These are phyloP conservation scores for Diaporthe velutina DNA, from an alignment of 2,329 filamentous ascomycete species.

Conservation along the genomic window DNA sequence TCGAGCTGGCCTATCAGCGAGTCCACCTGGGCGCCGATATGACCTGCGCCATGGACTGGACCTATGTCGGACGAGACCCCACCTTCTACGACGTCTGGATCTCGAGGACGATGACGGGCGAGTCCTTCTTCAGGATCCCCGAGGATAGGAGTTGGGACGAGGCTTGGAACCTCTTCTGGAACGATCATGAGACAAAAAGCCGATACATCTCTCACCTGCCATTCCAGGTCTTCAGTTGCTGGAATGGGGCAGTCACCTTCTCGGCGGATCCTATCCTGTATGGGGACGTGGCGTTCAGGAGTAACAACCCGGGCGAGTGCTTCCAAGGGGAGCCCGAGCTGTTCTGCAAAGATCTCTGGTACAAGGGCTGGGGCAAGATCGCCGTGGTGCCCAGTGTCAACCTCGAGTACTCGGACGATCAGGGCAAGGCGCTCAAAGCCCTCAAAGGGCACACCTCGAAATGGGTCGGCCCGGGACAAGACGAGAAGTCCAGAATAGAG, in stretches of 20 bases:
- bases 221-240: slow-evolving; percentile 72
- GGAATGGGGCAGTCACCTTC: slow-evolving; percentile 69
- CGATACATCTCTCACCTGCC: slow-evolving; percentile 55
- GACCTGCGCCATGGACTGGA: slow-evolving; percentile 72
- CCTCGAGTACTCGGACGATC: slow-evolving; percentile 65
- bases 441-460: slow-evolving; percentile 62
- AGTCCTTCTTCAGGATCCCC: slow-evolving; percentile 68
- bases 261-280: slow-evolving; percentile 61
- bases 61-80: slow-evolving; percentile 55
- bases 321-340: slow-evolving; percentile 66
- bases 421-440: slow-evolving; percentile 59
- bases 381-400: slow-evolving; percentile 69
- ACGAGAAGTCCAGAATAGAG: slow-evolving; percentile 48
- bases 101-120: slow-evolving; percentile 63
- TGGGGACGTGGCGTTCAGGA: slow-evolving; percentile 59
- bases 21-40: slow-evolving; percentile 62
- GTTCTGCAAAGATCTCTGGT: slow-evolving; percentile 71
- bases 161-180: slow-evolving; percentile 66
- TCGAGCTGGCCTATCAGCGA: slow-evolving; percentile 67
- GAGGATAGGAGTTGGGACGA: slow-evolving; percentile 62
- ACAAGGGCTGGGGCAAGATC: slow-evolving; percentile 61
- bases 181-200: slow-evolving; percentile 52
- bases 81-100: slow-evolving; percentile 72
- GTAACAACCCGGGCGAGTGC: slow-evolving; percentile 58
- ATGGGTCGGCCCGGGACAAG: slow-evolving; percentile 48